Conservation (phyloP, 257 asterid species). For the Sherardia arvensis region DNA sequence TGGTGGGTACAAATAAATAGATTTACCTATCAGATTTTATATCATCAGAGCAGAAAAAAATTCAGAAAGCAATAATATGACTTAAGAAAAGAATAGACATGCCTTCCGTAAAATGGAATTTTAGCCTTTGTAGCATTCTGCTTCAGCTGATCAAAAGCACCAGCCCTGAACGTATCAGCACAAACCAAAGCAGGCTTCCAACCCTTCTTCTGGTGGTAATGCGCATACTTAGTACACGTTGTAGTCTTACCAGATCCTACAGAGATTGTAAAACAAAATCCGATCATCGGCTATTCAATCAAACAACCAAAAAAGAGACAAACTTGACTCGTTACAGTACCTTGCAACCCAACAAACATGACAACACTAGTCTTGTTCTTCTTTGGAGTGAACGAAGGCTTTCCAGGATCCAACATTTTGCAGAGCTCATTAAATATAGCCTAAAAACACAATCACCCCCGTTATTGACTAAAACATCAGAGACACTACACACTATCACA, state of each 20-base stretch:
- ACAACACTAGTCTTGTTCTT: conserved; percentile 77
- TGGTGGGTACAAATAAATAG: background rate
- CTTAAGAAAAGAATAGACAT: conserved; percentile 3
- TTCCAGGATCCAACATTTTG: conserved; percentile 95
- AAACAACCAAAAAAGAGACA: background rate
- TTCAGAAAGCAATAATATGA: background rate
- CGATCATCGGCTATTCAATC: background rate
- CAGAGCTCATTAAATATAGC: conserved; percentile 89
- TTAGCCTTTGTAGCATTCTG: conserved; percentile 95
- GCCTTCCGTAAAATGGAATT: conserved; percentile 94
- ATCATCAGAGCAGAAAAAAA: background rate
- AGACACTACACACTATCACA: too few relatives aligned
- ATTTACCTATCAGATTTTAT: background rate
- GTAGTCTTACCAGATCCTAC: conserved; percentile 89
- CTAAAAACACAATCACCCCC: conserved; percentile 25
- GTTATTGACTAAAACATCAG: too few relatives aligned
- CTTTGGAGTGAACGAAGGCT: conserved; percentile 74
- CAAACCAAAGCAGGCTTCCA: conserved; percentile 91
- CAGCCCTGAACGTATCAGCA: conserved; percentile 95
- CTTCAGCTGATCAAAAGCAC: conserved; percentile 95
- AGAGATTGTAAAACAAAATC: background rate
- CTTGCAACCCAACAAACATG: conserved; percentile 99
- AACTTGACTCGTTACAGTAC: conserved; percentile 26
- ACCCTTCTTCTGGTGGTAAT: conserved; percentile 84
- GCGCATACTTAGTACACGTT: conserved; percentile 83